Base-by-base conservation (phyloP, 805 yeast genomes). In the Kurtzmaniella cleridarum region DNA sequence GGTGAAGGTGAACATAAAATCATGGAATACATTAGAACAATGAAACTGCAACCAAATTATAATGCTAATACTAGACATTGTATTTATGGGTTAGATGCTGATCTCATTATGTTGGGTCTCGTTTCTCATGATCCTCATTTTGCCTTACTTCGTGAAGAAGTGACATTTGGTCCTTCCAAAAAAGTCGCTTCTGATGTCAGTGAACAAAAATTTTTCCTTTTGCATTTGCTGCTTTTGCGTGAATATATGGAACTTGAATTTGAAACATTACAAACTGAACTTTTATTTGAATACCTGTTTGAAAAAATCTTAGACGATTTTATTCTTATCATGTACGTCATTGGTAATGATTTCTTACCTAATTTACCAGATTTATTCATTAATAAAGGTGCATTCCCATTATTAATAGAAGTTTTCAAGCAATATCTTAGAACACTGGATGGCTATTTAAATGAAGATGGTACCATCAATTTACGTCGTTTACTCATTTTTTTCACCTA, bases 1-100 rank as follows among this genome's bases (percentile, higher is more conserved):
- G 98, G 98, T 50, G 98, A 91, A 70, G 98, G 98, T 64, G 98
- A 91, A 66, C 98, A 91, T 65, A 91, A 91, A 57, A 89, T 91
- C 49, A 91, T 90, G 97, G 87, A 87, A 51, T 88, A 78, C 52
- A 88, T 91, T 47, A 79, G 97, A 64, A 66, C 77, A 32, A 73
- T 80, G 63, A 84, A 85, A 58, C 76, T 90, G n/a, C 82, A 80
- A 53, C 73, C 77, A 0, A 79, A 70, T 36, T 86, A 85, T 54
- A 73, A 87, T 54, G 79, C 89, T 35, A 86, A 91, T 58, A 72
- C 83, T 13, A 81, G 96, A 59, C 98, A 91, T 57, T 91, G 97
- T 71, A 78, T 91, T 36, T 91, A 91, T 59, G 98, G 98, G 39
- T 72, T 91, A 53, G 98, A 91, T 67, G 98, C 98, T 13, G 98